Base-by-base conservation (phyloP, 768 basidiomycete species). In the Tricholoma matsutake region DNA sequence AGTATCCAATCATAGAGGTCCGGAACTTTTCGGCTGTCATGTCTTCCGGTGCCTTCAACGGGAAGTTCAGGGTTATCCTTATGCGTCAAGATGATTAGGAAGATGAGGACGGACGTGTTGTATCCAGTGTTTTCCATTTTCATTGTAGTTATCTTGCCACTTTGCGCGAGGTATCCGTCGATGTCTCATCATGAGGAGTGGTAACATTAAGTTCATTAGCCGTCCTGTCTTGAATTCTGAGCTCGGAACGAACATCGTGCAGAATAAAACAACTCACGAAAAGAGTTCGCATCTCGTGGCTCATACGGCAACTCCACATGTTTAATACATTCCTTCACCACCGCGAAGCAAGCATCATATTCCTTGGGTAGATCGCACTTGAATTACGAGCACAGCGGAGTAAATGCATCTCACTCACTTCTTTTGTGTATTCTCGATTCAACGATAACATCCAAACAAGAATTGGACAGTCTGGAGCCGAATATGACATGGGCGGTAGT, bases 101-200 rank as follows among this genome's bases (percentile, higher is more conserved):
- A 59, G 45, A 29, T 29, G 54, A 49, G 60, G 9, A 62, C 69
- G 61, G 58, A 87, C 87, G 79, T 89, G 89, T 66, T 92, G 89
- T 59, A 92, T 92, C 88, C 89, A 92, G 63, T 88, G 89, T 65
- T 92, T 92, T 45, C 89, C 89, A 45, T 76, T 82, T 1, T 77
- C 64, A 0, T 83, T 87, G 25, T 78, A 73, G 59, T 81, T 81
- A 63, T 91, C 89, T 61, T 81, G 79, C 91, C 91, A 92, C 63
- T 87, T 86, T 11, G 86, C 74, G 18, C 90, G 79, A 1, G 91
- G 88, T 72, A 92, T 88, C 39, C 91, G 85, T 58, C 90, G 80
- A 71, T 92, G 91, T 14, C 90, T 78, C 91, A 92, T 92, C 91
- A 92, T 91, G 65, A 92, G 85, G 11, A 92, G 76, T 0, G 91